Conservation (phyloP, 2,329 filamentous ascomycete species). For the Ilyonectria robusta region DNA sequence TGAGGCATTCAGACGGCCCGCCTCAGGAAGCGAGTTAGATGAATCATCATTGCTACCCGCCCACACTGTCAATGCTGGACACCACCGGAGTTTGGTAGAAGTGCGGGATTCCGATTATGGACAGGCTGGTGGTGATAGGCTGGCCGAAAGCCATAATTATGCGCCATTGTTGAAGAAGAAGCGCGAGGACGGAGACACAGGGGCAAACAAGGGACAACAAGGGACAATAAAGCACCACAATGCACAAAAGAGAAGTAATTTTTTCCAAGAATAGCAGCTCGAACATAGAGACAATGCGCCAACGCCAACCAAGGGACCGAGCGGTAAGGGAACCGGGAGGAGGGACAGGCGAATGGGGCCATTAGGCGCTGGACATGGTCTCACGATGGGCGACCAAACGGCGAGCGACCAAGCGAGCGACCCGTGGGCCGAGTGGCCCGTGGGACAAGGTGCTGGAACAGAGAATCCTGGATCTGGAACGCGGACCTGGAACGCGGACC, state of each 20-base stretch:
- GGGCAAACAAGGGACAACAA: not conserved
- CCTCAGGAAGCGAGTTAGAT: not conserved
- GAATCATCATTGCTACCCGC: not conserved
- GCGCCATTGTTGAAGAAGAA: not conserved
- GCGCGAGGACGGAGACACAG: not conserved
- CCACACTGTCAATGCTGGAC: not conserved
- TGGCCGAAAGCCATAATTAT: not conserved
- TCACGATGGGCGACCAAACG: slow-evolving; percentile 10
- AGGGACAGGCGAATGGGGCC: slow-evolving; percentile 6
- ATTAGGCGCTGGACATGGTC: slow-evolving; percentile 36
- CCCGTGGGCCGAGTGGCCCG: not conserved
- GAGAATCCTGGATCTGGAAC: not conserved
- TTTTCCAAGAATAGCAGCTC: not conserved
- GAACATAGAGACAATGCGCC: not conserved
- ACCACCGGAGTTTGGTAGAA: no score
- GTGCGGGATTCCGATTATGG: slow-evolving; percentile 3
- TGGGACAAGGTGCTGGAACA: not conserved
- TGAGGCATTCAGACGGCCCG: not conserved
- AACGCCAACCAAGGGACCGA: not conserved
- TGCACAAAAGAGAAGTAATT: not conserved
- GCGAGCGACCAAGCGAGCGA: slow-evolving; percentile 28
- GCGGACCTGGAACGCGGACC: not conserved
- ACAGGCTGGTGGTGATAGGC: not conserved
- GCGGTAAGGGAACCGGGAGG: not conserved
- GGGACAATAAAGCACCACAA: not conserved